Percentiles rank a stretch among this genome's conserved stretches.
These are phyloP conservation scores for Fusarium tupiense DNA, from an alignment of 2,329 filamentous ascomycete genomes.

Conservation along the genomic window DNA sequence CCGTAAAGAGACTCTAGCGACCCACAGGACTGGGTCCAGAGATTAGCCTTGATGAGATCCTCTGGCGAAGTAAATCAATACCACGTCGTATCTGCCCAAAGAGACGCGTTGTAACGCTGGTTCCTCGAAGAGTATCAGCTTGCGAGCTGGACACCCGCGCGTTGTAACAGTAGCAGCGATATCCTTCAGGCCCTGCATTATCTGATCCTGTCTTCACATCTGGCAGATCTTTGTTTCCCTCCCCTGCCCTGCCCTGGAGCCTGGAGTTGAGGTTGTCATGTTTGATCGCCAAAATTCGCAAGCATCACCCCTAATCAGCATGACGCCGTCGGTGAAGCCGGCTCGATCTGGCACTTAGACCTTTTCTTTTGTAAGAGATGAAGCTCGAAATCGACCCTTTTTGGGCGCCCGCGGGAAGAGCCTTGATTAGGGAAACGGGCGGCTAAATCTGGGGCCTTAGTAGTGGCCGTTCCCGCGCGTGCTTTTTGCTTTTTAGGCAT, in stretches of 20 bases:
- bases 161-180: constrained; percentile 18
- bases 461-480: constrained; percentile 10
- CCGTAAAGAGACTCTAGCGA: constrained; percentile 12
- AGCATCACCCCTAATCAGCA: constrained; percentile 6
- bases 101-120: constrained; percentile 18
- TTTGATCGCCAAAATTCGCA: constrained; percentile 27
- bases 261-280: neutral
- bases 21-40: constrained; percentile 23
- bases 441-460: constrained; percentile 34
- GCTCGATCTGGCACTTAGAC: neutral
- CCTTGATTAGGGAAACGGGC: constrained; percentile 20
- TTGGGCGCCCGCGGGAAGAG: constrained; percentile 10
- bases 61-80: constrained; percentile 21
- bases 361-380: neutral
- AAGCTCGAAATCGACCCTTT: neutral
- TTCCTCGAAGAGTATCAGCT: constrained; percentile 13
- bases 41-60: constrained; percentile 32
- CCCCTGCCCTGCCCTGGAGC: neutral
- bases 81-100: constrained; percentile 12
- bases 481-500: constrained; percentile 26
- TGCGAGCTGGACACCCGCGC: constrained; percentile 15
- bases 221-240: constrained; percentile 12
- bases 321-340: neutral
- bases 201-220: constrained; percentile 13
- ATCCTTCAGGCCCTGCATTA: neutral